phyloP scores from a whole-genome alignment of 352 stramenopile species.

The Phytophthora agathidicida region DNA sequence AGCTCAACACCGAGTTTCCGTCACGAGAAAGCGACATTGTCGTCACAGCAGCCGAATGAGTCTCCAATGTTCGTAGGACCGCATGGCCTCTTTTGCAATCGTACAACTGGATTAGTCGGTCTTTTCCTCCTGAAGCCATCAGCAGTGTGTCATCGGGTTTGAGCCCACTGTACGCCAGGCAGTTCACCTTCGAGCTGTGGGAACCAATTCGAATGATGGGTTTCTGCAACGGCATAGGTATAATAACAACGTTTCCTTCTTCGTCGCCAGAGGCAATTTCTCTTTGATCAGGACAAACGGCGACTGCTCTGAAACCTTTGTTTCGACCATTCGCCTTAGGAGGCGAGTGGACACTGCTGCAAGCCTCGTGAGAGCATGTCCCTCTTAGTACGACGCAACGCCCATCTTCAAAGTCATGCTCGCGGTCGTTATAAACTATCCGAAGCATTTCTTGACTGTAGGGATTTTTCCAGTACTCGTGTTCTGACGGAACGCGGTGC shows the following conservation, averaged over 20 bases:
- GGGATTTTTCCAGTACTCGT: conserved; percentile 63
- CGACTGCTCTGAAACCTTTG: conserved; percentile 52
- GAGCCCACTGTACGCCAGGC: conserved; percentile 50
- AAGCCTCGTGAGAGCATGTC: conserved; percentile 51
- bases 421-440: conserved; percentile 66
- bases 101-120: conserved; percentile 86
- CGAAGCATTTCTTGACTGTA: conserved; percentile 78
- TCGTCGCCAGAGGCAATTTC: conserved; percentile 75
- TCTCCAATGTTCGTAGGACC: conserved; percentile 68
- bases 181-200: conserved; percentile 82
- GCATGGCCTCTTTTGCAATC: conserved; percentile 49
- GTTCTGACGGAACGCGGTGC: conserved; percentile 3
- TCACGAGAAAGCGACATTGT: conserved; percentile 73
- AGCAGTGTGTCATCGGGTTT: conserved; percentile 24
- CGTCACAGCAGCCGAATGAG: conserved; percentile 76
- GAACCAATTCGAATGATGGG: conserved; percentile 46
- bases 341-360: conserved; percentile 52
- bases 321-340: conserved; percentile 35
- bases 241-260: conserved; percentile 67
- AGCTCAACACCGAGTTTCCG: conserved; percentile 69
- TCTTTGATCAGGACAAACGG: conserved; percentile 61
- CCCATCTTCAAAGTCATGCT: conserved; percentile 49
- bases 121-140: conserved; percentile 78
- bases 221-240: conserved; percentile 45
- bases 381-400: conserved; percentile 54